Evolutionary conservation across 164 flowering plant species (phyloP).

Genomic region (Stephania cephalantha): DNA sequence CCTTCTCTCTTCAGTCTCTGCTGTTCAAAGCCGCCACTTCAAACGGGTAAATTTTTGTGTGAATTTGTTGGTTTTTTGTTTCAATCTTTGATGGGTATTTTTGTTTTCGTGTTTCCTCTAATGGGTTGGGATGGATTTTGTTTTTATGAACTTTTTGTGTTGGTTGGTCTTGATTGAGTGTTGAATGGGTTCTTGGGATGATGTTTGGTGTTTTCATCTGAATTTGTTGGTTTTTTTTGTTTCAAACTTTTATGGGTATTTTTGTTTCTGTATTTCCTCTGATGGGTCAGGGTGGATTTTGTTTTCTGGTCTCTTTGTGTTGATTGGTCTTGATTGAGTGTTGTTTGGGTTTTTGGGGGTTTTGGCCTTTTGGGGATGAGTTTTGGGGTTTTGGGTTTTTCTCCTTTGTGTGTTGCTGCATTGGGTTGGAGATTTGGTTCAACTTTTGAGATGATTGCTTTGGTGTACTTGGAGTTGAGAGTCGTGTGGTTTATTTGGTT

Average conservation of each 20-base stretch:
- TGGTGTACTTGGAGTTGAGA: neutral
- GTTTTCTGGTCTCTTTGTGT: neutral
- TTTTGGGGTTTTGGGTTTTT: neutral
- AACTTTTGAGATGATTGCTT: neutral
- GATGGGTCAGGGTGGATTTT: too few species aligned
- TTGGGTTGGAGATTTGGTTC: neutral
- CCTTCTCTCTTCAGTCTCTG: constrained; percentile 65
- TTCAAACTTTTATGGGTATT: neutral
- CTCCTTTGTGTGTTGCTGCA: neutral
- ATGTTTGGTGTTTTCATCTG: neutral
- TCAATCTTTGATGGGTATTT: neutral
- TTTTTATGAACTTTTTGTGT: neutral
- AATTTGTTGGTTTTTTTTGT: neutral
- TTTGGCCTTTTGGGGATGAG: neutral
- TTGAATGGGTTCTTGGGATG: neutral
- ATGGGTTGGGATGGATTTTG: constrained; percentile 1
- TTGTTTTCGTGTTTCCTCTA: neutral
- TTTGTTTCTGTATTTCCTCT: neutral
- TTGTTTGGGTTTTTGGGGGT: neutral
- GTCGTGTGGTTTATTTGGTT: neutral
- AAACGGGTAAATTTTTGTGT: constrained; percentile 35
- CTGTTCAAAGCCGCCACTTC: constrained; percentile 28
- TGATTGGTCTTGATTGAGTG: neutral
- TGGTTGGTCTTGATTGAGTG: neutral
- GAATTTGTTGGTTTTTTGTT: neutral